Conservation (phyloP, 495 filamentous ascomycete species). For the Aspergillus campestris region DNA sequence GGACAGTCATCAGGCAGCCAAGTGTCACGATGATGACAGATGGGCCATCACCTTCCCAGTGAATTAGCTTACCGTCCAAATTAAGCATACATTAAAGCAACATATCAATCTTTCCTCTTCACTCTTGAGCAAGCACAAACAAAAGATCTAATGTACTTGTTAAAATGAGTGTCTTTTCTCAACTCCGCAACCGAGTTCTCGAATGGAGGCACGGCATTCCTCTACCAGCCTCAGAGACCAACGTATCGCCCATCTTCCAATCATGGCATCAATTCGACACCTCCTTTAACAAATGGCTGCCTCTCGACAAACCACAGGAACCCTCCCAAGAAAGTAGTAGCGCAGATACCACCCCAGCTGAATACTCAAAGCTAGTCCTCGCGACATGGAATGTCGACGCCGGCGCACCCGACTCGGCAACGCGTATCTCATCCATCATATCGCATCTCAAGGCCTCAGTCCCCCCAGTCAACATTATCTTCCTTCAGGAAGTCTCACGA, state of each 20-base stretch:
- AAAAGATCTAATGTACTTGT: too few species aligned
- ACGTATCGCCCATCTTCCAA: background rate
- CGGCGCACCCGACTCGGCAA: background rate
- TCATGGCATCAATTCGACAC: background rate
- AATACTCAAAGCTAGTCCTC: background rate
- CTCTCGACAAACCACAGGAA: background rate
- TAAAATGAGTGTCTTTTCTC: too few species aligned
- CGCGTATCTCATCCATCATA: background rate
- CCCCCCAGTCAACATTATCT: background rate
- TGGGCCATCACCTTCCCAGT: too few species aligned
- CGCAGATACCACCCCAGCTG: background rate
- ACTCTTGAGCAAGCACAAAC: too few species aligned
- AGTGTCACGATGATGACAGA: too few species aligned
- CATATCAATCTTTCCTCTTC: too few species aligned
- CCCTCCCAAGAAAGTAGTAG: background rate
- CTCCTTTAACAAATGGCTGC: background rate
- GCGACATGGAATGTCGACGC: constrained; percentile 2
- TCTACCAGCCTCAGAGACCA: too few species aligned
- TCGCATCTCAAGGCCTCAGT: background rate
- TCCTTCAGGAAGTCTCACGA: constrained; percentile 3
- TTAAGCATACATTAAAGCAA: too few species aligned
- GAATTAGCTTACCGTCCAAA: too few species aligned
- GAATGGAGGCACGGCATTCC: too few species aligned
- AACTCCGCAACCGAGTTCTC: too few species aligned
- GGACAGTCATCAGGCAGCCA: too few species aligned